phyloP scores from a whole-genome alignment of 2,329 filamentous ascomycete genomes.

The Coniochaeta ligniaria region DNA sequence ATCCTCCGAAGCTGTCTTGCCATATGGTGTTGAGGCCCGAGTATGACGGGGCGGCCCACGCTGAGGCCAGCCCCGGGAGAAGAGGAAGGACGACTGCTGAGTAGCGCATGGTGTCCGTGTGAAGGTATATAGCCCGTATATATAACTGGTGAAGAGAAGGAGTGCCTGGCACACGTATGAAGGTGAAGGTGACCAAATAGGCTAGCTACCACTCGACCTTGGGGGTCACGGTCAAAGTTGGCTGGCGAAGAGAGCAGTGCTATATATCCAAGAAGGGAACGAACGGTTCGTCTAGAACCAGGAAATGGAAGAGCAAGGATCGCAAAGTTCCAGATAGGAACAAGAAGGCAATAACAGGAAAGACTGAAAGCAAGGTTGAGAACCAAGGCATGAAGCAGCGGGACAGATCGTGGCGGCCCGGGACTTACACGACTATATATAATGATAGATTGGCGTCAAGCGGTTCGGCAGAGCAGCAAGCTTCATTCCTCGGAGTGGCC shows the following conservation, averaged over 20 bases:
- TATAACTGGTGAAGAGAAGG: neutral
- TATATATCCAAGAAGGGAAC: neutral
- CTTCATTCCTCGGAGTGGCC: neutral
- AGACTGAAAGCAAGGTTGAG: neutral
- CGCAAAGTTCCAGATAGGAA: neutral
- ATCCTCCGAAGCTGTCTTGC: constrained; percentile 35
- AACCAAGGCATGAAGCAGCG: neutral
- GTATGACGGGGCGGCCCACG: constrained; percentile 30
- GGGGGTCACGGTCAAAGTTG: neutral
- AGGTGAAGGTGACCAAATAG: neutral
- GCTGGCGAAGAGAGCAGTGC: neutral
- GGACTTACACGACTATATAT: neutral
- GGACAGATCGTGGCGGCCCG: neutral
- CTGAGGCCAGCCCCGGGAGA: constrained; percentile 20
- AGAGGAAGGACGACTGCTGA: constrained; percentile 20
- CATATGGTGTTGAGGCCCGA: constrained; percentile 30
- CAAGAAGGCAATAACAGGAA: neutral
- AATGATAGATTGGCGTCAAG: neutral
- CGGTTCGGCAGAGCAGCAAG: neutral
- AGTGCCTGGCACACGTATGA: neutral
- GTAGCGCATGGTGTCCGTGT: constrained; percentile 4
- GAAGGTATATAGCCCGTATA: neutral
- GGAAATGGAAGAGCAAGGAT: neutral
- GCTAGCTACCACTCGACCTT: neutral
- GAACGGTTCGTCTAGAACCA: constrained; percentile 2